Conservation (phyloP, 306 rosid species). For the Rubus idaeus region DNA sequence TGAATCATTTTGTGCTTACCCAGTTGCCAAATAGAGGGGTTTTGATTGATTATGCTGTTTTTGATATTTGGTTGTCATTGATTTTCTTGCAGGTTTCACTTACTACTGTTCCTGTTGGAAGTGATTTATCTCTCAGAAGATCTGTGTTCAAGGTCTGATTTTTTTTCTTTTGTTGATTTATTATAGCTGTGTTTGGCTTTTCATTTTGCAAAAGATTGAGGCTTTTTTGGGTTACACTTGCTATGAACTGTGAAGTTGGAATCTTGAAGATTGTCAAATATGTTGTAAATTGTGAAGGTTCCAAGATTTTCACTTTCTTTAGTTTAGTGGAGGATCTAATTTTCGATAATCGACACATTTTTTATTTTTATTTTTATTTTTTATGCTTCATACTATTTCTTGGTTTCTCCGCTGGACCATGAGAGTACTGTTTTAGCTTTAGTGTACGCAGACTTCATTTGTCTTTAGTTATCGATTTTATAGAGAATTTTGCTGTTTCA, state of each 20-base stretch:
- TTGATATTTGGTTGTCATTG: slow-evolving; percentile 9
- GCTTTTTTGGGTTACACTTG: background rate
- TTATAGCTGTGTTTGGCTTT: background rate
- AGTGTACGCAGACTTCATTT: background rate
- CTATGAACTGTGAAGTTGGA: background rate
- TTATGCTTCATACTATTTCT: background rate
- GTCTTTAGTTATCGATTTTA: background rate
- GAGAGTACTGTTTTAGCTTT: slow-evolving; percentile 4
- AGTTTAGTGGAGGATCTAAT: background rate
- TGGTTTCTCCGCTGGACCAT: slow-evolving; percentile 12
- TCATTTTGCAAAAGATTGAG: background rate
- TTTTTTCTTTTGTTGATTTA: background rate
- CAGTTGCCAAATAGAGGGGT: slow-evolving; percentile 1
- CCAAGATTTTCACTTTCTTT: background rate
- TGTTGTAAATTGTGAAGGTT: background rate
- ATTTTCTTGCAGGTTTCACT: slow-evolving; percentile 41
- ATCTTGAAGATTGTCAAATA: slow-evolving; percentile 3
- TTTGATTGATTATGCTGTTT: slow-evolving; percentile 10
- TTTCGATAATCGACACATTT: background rate
- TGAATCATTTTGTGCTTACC: slow-evolving; percentile 12
- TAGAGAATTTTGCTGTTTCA: background rate
- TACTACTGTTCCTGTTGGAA: slow-evolving; percentile 42
- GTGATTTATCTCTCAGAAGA: slow-evolving; percentile 48
- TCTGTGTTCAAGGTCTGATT: slow-evolving; percentile 43
- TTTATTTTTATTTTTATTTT: too few relatives aligned